Evolutionary conservation across 257 asterid genomes (phyloP).

Genomic region (Jaltomata sinuosa): DNA sequence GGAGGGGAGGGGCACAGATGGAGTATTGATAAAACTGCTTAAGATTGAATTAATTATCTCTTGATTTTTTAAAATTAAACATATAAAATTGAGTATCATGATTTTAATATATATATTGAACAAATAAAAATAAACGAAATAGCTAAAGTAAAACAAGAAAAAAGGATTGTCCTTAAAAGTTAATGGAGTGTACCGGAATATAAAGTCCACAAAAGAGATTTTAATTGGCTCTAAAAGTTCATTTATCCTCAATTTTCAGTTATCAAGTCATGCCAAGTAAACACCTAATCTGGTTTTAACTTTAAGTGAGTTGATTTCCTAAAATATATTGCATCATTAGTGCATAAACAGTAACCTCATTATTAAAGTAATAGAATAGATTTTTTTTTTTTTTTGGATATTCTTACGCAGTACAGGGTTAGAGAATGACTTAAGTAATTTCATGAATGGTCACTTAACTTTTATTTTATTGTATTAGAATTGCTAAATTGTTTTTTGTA

Average conservation of each 20-base stretch:
- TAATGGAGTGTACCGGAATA: too few relatives aligned
- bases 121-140: too few relatives aligned
- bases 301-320: not conserved
- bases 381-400: not conserved
- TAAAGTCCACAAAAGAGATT: not conserved
- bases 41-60: too few relatives aligned
- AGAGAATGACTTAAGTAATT: not conserved
- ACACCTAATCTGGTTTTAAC: not conserved
- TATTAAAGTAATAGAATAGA: not conserved
- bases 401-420: not conserved
- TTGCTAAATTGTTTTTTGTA: not conserved
- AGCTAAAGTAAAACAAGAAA: too few relatives aligned
- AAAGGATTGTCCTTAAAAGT: too few relatives aligned
- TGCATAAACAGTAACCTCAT: not conserved
- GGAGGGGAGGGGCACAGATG: too few relatives aligned
- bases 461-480: not conserved
- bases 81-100: too few relatives aligned
- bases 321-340: not conserved
- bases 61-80: too few relatives aligned
- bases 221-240: not conserved
- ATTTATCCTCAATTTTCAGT: not conserved
- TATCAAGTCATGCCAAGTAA: not conserved
- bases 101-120: too few relatives aligned
- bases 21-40: too few relatives aligned
- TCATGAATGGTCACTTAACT: not conserved